A percentile compares a stretch with the other conserved stretches of the same genome.
Conservation (phyloP, 75 land plant species). For the Pinus taeda region DNA sequence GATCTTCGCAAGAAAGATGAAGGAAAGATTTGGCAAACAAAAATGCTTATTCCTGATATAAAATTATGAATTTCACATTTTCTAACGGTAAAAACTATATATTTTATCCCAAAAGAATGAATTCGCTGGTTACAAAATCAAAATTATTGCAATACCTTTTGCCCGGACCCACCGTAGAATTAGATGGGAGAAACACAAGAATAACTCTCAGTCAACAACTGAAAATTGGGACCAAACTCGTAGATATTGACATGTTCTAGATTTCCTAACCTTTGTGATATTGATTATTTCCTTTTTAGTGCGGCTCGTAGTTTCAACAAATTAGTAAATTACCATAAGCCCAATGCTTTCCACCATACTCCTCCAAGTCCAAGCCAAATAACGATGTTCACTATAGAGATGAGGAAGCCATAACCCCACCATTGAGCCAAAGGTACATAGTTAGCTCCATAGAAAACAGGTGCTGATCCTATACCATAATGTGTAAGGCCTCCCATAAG, state of each 20-base stretch:
- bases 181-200: not conserved
- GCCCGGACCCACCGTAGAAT: not conserved
- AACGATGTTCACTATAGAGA: slow-evolving; percentile 80
- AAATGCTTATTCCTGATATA: too few relatives aligned
- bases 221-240: not conserved
- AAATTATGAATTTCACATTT: too few relatives aligned
- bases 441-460: slow-evolving; percentile 92
- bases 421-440: slow-evolving; percentile 87
- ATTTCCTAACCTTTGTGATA: not conserved
- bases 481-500: slow-evolving; percentile 98
- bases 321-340: slow-evolving; percentile 62
- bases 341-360: slow-evolving; percentile 92
- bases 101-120: not conserved
- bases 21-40: too few relatives aligned
- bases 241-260: not conserved
- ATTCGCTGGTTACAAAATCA: slow-evolving; percentile 10
- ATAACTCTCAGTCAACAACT: not conserved
- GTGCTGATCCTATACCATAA: slow-evolving; percentile 97
- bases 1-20: too few relatives aligned
- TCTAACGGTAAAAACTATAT: not conserved
- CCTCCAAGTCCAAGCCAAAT: slow-evolving; percentile 98
- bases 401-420: slow-evolving; percentile 97
- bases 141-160: not conserved
- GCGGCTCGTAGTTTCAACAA: not conserved
- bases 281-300: not conserved